Evolutionary conservation across 2,329 filamentous ascomycete genomes (phyloP).

Genomic region (Colletotrichum tropicale): DNA sequence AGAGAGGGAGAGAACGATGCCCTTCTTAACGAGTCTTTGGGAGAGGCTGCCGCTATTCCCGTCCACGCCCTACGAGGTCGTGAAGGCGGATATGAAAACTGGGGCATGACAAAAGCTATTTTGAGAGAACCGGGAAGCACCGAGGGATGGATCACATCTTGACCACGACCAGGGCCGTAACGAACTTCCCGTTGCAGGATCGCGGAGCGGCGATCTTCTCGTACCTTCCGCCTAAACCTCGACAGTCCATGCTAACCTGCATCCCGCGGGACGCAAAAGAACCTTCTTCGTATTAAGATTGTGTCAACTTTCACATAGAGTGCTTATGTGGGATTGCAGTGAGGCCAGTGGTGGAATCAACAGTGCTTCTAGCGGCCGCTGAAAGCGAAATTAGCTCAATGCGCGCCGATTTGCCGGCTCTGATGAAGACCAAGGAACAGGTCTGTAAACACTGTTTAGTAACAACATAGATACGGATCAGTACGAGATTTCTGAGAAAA

Average conservation of each 20-base stretch:
- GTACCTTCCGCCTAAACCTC: not conserved
- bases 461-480: not conserved
- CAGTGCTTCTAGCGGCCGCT: not conserved
- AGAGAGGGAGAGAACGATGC: not conserved
- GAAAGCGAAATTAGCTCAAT: not conserved
- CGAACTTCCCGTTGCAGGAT: not conserved
- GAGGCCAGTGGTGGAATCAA: not conserved
- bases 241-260: not conserved
- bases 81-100: not conserved
- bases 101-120: not conserved
- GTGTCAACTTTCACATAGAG: not conserved
- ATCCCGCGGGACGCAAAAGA: not conserved
- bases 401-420: not conserved
- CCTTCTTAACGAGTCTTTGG: not conserved
- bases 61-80: not conserved
- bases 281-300: constrained; percentile 10
- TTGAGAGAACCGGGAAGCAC: not conserved
- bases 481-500: no score
- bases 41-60: not conserved
- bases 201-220: not conserved
- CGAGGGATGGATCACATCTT: not conserved
- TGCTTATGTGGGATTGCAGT: not conserved
- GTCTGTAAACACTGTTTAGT: not conserved
- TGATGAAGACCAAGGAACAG: not conserved
- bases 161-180: not conserved